Percentiles rank a stretch among this genome's conserved stretches.
Evolutionary conservation across 257 asterid genomes (phyloP).

Genomic region (Paulownia fortunei): DNA sequence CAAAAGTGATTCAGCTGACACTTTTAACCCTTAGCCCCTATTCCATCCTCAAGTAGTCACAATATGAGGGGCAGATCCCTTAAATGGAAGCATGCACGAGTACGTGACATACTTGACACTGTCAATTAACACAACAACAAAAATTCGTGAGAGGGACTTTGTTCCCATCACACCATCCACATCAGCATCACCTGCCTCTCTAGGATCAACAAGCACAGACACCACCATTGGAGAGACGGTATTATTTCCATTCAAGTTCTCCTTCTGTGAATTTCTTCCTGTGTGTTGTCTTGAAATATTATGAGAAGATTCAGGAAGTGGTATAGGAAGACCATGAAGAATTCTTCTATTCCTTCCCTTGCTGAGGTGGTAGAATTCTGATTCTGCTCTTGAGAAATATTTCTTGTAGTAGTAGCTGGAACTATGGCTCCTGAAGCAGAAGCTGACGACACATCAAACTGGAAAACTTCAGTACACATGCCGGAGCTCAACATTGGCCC

Average conservation of each 20-base stretch:
- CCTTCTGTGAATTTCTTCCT: conserved; percentile 47
- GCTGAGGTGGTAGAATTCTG: conserved; percentile 54
- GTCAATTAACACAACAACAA: conserved; percentile 78
- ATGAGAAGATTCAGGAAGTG: conserved; percentile 63
- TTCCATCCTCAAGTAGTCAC: conserved; percentile 48
- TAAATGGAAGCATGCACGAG: conserved; percentile 79
- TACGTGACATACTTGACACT: conserved; percentile 87
- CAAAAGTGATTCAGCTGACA: conserved; percentile 35
- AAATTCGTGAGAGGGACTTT: conserved; percentile 68
- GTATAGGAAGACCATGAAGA: conserved; percentile 57
- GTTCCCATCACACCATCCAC: conserved; percentile 64
- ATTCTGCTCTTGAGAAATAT: conserved; percentile 45
- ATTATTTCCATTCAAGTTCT: conserved; percentile 48
- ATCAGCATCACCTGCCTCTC: conserved; percentile 68
- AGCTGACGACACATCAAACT: conserved; percentile 72
- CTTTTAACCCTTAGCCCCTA: not conserved
- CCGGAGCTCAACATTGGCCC: conserved; percentile 90
- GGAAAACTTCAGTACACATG: conserved; percentile 91
- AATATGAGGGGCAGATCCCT: conserved; percentile 61
- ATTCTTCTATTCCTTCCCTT: conserved; percentile 74
- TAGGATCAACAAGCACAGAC: conserved; percentile 86
- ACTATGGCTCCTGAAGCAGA: conserved; percentile 66
- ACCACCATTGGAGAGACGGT: conserved; percentile 76
- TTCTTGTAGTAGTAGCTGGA: conserved; percentile 53
- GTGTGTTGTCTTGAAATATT: conserved; percentile 56